Conservation (phyloP, 768 basidiomycete genomes). For the Pleurotus ostreatus region DNA sequence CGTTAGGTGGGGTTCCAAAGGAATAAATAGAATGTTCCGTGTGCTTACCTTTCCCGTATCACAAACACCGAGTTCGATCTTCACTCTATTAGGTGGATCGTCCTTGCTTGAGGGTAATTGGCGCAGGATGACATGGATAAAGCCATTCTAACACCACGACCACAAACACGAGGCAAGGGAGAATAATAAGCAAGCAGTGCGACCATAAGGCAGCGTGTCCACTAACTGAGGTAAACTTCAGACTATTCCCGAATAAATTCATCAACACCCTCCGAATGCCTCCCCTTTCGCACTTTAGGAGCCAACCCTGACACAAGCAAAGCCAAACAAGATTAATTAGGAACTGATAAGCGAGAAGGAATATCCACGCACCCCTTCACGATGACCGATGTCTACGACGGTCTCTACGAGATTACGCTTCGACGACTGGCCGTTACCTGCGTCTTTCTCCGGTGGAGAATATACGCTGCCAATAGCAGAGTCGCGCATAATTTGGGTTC, state of each 20-base stretch:
- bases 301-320: constrained; percentile 63
- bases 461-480: constrained; percentile 92
- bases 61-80: constrained; percentile 77
- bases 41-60: constrained; percentile 81
- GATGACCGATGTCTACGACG: constrained; percentile 78
- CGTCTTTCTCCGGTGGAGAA: constrained; percentile 70
- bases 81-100: constrained; percentile 55
- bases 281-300: constrained; percentile 83
- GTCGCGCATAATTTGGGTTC: constrained; percentile 61
- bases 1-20: too few relatives aligned
- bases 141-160: constrained; percentile 60
- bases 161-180: neutral
- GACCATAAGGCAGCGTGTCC: neutral
- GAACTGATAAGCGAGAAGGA: neutral
- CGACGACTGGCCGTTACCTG: constrained; percentile 31
- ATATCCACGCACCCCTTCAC: constrained; percentile 49
- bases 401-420: constrained; percentile 68
- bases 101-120: constrained; percentile 59
- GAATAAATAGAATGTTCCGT: neutral
- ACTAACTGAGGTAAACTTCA: constrained; percentile 85
- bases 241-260: constrained; percentile 92
- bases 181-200: constrained; percentile 2
- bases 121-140: constrained; percentile 79
- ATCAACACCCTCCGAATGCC: constrained; percentile 89
- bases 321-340: neutral